Evolutionary conservation across 75 land plant genomes (phyloP).

Genomic region (Cupressus sempervirens): DNA sequence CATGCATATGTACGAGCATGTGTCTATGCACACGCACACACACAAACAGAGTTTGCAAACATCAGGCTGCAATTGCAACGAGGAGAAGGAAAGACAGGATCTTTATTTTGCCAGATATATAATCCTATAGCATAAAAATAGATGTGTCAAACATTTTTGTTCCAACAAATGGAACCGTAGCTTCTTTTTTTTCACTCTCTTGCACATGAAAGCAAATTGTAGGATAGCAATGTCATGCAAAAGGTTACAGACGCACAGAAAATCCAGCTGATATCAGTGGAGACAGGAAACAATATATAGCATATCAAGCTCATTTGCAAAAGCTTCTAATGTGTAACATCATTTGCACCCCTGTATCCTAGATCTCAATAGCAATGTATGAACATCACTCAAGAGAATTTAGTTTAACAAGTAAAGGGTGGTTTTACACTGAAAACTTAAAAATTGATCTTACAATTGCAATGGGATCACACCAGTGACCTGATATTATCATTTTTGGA

Average conservation of each 20-base stretch:
- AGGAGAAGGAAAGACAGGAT: background rate
- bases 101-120: background rate
- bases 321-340: background rate
- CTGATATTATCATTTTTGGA: background rate
- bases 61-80: background rate
- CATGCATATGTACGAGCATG: background rate
- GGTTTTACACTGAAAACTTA: background rate
- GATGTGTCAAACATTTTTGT: background rate
- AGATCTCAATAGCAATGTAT: background rate
- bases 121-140: background rate
- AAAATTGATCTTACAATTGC: background rate
- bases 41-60: background rate
- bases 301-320: background rate
- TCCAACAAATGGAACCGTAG: background rate
- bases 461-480: background rate
- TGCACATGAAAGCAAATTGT: background rate
- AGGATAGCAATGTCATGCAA: background rate
- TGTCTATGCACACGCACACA: background rate
- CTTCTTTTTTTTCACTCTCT: background rate
- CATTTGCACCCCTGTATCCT: background rate
- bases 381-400: background rate
- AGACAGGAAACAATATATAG: background rate
- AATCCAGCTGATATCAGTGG: background rate
- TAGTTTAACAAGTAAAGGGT: background rate
- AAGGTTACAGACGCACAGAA: background rate